Conservation (phyloP, 1,139 yeast species). For the Lodderomyces beijingensis region DNA sequence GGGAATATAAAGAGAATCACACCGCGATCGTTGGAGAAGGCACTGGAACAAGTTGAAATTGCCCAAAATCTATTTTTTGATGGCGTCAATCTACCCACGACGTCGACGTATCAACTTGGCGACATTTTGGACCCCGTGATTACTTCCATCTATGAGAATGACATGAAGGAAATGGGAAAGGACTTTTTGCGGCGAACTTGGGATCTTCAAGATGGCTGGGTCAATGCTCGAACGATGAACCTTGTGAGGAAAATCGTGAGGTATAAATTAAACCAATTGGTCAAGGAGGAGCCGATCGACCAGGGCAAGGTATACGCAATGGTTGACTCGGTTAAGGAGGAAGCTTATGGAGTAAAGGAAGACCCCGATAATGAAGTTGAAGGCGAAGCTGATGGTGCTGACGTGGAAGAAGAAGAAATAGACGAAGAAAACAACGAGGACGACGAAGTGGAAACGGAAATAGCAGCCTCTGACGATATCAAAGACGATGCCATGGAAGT, state of each 20-base stretch:
- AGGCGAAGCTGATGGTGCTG: slow-evolving; percentile 5
- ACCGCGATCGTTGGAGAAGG: slow-evolving; percentile 9
- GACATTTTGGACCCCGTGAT: slow-evolving; percentile 71
- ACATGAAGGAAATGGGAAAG: slow-evolving; percentile 28
- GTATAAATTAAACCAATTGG: slow-evolving; percentile 61
- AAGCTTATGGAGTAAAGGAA: slow-evolving; percentile 18
- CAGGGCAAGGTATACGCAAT: slow-evolving; percentile 39
- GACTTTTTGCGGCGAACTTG: slow-evolving; percentile 41
- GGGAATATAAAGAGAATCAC: slow-evolving; percentile 13
- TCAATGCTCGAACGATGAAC: slow-evolving; percentile 54
- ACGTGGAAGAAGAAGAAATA: slow-evolving; percentile 4
- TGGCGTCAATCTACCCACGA: slow-evolving; percentile 64
- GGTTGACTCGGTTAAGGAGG: slow-evolving; percentile 30
- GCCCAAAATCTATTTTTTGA: slow-evolving; percentile 61
- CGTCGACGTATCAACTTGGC: slow-evolving; percentile 76
- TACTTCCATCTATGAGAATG: slow-evolving; percentile 39
- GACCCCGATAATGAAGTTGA: slow-evolving; percentile 7
- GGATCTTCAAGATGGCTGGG: slow-evolving; percentile 71
- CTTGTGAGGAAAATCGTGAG: slow-evolving; percentile 66
- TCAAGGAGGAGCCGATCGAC: slow-evolving; percentile 40
- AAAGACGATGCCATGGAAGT: slow-evolving; percentile 2
- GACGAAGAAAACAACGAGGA: slow-evolving; percentile 3
- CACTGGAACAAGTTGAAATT: slow-evolving; percentile 20
- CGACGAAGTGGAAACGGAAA: background rate
- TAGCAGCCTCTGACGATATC: background rate